Conservation (phyloP, 2,329 filamentous ascomycete species). For the Trichocomaceae sp. region DNA sequence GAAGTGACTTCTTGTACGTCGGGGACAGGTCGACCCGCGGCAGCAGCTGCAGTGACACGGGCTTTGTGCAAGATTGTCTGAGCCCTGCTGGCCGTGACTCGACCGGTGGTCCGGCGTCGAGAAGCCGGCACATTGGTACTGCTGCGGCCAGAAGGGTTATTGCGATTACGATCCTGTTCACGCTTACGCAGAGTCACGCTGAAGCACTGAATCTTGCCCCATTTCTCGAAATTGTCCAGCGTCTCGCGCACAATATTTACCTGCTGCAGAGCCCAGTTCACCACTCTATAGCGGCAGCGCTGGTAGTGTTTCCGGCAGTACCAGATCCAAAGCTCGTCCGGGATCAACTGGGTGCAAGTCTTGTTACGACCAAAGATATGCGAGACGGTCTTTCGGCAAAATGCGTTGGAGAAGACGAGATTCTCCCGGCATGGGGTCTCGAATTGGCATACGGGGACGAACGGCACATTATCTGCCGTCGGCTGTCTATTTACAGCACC, state of each 20-base stretch:
- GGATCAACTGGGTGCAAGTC: constrained; percentile 64
- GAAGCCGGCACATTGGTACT: background rate
- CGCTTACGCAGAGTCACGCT: constrained; percentile 58
- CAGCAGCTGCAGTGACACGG: background rate
- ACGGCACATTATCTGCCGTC: background rate
- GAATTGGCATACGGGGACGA: background rate
- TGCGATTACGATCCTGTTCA: constrained; percentile 32
- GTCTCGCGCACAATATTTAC: constrained; percentile 59
- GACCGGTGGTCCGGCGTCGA: constrained; percentile 2
- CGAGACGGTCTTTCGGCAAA: constrained; percentile 63
- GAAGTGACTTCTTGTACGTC: background rate
- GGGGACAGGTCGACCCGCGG: background rate
- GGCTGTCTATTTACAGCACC: background rate
- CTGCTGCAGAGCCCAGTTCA: constrained; percentile 53
- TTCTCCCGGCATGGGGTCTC: background rate
- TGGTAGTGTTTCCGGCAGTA: constrained; percentile 81
- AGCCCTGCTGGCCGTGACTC: background rate
- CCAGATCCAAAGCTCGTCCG: constrained; percentile 63
- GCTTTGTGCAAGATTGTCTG: background rate
- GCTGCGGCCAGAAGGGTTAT: background rate
- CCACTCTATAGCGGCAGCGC: constrained; percentile 62
- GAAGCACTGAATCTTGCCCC: constrained; percentile 57
- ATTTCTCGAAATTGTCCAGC: constrained; percentile 56
- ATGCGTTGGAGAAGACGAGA: background rate
- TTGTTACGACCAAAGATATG: constrained; percentile 83